Evolutionary conservation across 495 filamentous ascomycete genomes (phyloP).

Genomic region (Hypoxylon subgilvum): DNA sequence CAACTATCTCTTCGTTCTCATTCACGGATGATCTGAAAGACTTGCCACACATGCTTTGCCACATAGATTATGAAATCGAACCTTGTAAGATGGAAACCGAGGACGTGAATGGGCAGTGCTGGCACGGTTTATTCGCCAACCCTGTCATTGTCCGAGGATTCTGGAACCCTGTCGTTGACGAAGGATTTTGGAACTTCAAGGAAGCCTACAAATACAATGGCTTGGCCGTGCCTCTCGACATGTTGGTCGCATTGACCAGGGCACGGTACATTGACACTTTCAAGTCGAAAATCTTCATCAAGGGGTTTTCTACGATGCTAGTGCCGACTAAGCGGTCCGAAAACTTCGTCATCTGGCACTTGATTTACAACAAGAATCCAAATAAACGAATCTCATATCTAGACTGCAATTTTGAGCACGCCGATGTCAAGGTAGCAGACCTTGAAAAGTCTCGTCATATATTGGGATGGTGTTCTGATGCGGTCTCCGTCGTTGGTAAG

Average conservation of each 20-base stretch:
- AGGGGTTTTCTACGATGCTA: slow-evolving; percentile 25
- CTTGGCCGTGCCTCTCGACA: slow-evolving; percentile 24
- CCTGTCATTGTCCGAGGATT: slow-evolving; percentile 19
- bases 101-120: slow-evolving; percentile 3
- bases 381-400: slow-evolving; percentile 19
- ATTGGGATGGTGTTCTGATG: slow-evolving; percentile 19
- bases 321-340: slow-evolving; percentile 10
- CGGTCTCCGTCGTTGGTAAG: slow-evolving; percentile 8
- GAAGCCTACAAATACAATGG: slow-evolving; percentile 9
- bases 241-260: slow-evolving; percentile 16
- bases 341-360: slow-evolving; percentile 24
- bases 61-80: background rate
- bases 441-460: slow-evolving; percentile 10
- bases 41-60: background rate
- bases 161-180: background rate
- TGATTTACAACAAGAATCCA: slow-evolving; percentile 14
- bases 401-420: background rate
- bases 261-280: slow-evolving; percentile 11
- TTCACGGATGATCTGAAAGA: background rate
- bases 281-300: slow-evolving; percentile 16
- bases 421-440: background rate
- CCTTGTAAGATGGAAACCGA: background rate
- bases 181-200: too few relatives aligned
- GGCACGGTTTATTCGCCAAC: slow-evolving; percentile 17
- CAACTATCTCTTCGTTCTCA: background rate